These are phyloP conservation scores for Alternaria metachromatica DNA, from an alignment of 2,329 filamentous ascomycete species.

Conservation along the genomic window DNA sequence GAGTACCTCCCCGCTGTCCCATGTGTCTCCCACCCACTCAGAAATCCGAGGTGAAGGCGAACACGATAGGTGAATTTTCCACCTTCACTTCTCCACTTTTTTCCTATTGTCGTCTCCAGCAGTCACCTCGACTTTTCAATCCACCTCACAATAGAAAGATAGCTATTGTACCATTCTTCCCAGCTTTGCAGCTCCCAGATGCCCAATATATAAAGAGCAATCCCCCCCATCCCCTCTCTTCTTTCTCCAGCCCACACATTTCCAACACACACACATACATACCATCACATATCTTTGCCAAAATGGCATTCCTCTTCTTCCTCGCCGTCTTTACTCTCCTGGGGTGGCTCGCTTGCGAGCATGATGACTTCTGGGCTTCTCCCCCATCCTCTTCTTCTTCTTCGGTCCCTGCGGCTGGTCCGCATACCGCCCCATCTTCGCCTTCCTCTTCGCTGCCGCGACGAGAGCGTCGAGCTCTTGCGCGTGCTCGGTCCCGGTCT, in stretches of 20 bases:
- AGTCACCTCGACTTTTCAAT: not conserved
- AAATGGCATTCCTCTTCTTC: slow-evolving; percentile 12
- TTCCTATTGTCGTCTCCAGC: slow-evolving; percentile 1
- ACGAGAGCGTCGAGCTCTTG: slow-evolving; percentile 3
- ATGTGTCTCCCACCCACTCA: rapidly evolving
- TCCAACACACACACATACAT: not conserved
- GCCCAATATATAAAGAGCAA: not conserved
- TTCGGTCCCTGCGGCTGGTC: not conserved
- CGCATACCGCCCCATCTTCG: not conserved
- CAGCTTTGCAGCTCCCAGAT: not conserved
- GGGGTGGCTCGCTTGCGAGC: slow-evolving; percentile 8
- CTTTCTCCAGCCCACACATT: slow-evolving; percentile 1
- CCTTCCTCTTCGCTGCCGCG: not conserved
- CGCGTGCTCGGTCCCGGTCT: not conserved
- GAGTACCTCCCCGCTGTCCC: not conserved
- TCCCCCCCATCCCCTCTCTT: not conserved
- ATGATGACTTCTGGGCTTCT: not conserved
- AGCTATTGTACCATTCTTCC: not conserved
- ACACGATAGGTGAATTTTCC: not conserved
- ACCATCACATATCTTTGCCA: not conserved
- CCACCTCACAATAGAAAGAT: not conserved
- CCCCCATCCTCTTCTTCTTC: not conserved
- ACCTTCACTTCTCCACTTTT: not conserved
- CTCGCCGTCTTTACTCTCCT: slow-evolving; percentile 4
- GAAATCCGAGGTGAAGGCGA: not conserved